A percentile compares a stretch with the other conserved stretches of the same genome.
phyloP scores from a whole-genome alignment of 768 basidiomycete genomes.

The Kwoniella europaea region DNA sequence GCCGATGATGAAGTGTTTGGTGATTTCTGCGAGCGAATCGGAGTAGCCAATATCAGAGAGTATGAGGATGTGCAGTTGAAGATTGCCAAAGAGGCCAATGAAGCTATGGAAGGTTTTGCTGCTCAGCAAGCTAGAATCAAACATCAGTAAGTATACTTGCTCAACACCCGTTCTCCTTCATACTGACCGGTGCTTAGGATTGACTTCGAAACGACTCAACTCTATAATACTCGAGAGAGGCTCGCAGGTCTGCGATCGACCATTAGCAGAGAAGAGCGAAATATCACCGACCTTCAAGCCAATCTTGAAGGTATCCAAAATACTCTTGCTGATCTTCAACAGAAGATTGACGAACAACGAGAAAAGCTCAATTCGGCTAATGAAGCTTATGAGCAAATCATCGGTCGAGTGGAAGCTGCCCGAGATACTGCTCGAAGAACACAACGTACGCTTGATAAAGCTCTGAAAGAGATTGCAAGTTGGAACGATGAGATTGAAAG shows the following conservation, averaged over 20 bases:
- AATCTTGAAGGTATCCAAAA: constrained; percentile 55
- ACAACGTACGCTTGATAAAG: constrained; percentile 78
- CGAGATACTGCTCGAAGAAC: constrained; percentile 74
- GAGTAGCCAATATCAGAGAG: constrained; percentile 80
- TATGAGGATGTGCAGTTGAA: constrained; percentile 92
- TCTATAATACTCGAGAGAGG: constrained; percentile 70
- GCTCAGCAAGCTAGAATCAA: constrained; percentile 82
- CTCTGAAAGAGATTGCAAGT: constrained; percentile 83
- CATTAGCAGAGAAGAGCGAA: constrained; percentile 66
- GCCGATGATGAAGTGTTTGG: constrained; percentile 82
- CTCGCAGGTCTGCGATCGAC: constrained; percentile 64
- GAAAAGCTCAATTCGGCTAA: constrained; percentile 71
- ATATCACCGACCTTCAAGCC: constrained; percentile 64
- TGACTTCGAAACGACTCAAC: constrained; percentile 79
- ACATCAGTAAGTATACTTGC: constrained; percentile 69
- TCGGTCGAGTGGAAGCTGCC: constrained; percentile 68
- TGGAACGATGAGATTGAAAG: constrained; percentile 95
- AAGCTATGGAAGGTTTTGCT: constrained; percentile 78
- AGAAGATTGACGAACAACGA: constrained; percentile 66
- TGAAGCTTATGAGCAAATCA: constrained; percentile 66
- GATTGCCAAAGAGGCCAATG: constrained; percentile 84
- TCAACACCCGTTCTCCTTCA: background rate
- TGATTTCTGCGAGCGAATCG: constrained; percentile 76
- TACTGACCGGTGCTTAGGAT: constrained; percentile 61
- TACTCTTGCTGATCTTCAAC: constrained; percentile 55